A percentile compares a stretch with the other conserved stretches of the same genome.
Evolutionary conservation across 2,329 filamentous ascomycete species (phyloP).

Genomic region (Allantophomopsis cytisporea): DNA sequence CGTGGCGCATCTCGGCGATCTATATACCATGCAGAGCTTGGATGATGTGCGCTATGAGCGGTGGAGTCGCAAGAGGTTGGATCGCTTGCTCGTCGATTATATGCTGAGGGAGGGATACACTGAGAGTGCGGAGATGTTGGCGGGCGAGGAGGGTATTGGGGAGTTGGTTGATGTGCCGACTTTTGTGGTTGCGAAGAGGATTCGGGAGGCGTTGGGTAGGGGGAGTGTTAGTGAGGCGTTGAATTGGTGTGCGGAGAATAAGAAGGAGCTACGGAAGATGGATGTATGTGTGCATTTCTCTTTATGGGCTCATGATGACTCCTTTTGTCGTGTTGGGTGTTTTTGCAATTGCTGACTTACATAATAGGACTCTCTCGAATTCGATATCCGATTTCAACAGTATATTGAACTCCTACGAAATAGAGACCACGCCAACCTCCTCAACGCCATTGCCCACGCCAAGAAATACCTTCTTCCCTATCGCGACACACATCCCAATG

Average conservation of each 20-base stretch:
- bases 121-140: slow-evolving; percentile 62
- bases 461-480: slow-evolving; percentile 68
- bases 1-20: slow-evolving; percentile 65
- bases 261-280: slow-evolving; percentile 80
- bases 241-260: slow-evolving; percentile 86
- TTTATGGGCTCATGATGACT: too few species aligned
- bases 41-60: slow-evolving; percentile 88
- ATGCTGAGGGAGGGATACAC: slow-evolving; percentile 73
- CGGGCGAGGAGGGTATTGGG: slow-evolving; percentile 60
- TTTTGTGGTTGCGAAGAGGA: slow-evolving; percentile 69
- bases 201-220: slow-evolving; percentile 57
- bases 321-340: too few species aligned
- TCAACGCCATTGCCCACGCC: slow-evolving; percentile 71
- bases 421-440: slow-evolving; percentile 45
- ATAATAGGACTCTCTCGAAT: slow-evolving; percentile 66
- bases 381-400: slow-evolving; percentile 85
- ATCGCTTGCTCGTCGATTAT: slow-evolving; percentile 85
- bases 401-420: slow-evolving; percentile 82
- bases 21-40: slow-evolving; percentile 68
- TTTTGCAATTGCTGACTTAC: background rate
- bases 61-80: slow-evolving; percentile 73
- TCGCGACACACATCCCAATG: slow-evolving; percentile 49
- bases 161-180: slow-evolving; percentile 81
- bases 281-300: slow-evolving; percentile 36
- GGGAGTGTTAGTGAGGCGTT: slow-evolving; percentile 68